Percentiles rank a stretch among this genome's conserved stretches.
Conservation (phyloP, 225 moss, liverwort and hornwort genomes). For the Lunularia cruciata region DNA sequence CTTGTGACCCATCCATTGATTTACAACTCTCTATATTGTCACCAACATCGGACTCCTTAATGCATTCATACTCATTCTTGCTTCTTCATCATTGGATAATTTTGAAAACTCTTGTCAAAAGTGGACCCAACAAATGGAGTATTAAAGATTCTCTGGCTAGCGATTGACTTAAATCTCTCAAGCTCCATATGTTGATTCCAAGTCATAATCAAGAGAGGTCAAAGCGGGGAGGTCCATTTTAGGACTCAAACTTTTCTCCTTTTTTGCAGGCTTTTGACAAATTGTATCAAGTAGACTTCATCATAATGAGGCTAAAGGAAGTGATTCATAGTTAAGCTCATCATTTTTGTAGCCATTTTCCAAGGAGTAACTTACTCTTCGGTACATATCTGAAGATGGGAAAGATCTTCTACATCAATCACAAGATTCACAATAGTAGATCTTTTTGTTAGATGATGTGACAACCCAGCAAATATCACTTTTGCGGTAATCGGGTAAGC, state of each 20-base stretch:
- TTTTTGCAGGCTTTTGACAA: too few species aligned
- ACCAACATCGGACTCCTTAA: background rate
- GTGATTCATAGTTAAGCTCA: too few species aligned
- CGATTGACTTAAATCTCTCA: constrained; percentile 18
- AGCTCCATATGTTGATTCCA: background rate
- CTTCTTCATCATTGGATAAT: too few species aligned
- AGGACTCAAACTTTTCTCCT: constrained; percentile 13
- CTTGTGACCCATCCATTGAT: constrained; percentile 2
- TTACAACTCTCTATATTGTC: constrained; percentile 5
- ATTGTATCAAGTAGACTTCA: too few species aligned
- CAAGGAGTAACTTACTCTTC: background rate
- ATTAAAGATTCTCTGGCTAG: background rate
- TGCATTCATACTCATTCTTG: background rate
- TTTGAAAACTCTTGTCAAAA: background rate
- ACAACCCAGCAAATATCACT: too few species aligned
- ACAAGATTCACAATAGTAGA: too few species aligned
- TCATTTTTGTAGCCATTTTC: too few species aligned
- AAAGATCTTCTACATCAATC: too few species aligned
- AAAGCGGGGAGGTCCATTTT: constrained; percentile 15
- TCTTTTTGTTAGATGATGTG: too few species aligned
- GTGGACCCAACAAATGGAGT: constrained; percentile 10
- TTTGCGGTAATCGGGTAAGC: too few species aligned
- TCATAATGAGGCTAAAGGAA: too few species aligned
- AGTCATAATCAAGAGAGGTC: background rate
- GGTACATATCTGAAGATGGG: too few species aligned